Evolutionary conservation across 371 early-diverging fungal genomes (phyloP).

Genomic region (Syncephalastrum sp.): DNA sequence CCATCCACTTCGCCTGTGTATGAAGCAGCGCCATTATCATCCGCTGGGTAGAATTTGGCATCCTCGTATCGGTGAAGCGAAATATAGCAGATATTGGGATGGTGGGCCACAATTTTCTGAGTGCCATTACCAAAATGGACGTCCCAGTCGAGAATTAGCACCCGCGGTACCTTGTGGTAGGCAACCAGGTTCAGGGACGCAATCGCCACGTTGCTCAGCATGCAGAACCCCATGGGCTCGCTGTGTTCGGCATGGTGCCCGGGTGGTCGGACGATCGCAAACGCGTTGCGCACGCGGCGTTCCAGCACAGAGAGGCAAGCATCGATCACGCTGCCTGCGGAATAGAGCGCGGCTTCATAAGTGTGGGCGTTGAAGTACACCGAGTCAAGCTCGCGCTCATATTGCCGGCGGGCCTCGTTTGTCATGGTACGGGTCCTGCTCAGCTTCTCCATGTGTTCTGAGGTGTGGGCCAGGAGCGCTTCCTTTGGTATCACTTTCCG

Average conservation of each 20-base stretch:
- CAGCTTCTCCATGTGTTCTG: slow-evolving; percentile 6
- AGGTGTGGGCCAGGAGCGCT: slow-evolving; percentile 21
- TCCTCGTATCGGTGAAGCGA: slow-evolving; percentile 86
- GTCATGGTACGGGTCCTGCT: slow-evolving; percentile 1
- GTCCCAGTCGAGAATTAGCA: slow-evolving; percentile 94
- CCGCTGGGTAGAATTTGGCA: slow-evolving; percentile 76
- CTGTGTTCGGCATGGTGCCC: slow-evolving; percentile 89
- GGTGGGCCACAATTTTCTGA: slow-evolving; percentile 75
- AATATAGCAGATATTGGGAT: slow-evolving; percentile 78
- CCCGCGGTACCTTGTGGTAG: slow-evolving; percentile 46
- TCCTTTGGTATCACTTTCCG: slow-evolving; percentile 56
- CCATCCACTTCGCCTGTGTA: slow-evolving; percentile 64
- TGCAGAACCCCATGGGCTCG: slow-evolving; percentile 80
- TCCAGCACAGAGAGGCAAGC: slow-evolving; percentile 66
- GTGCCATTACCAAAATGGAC: slow-evolving; percentile 96
- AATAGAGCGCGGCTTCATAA: slow-evolving; percentile 58
- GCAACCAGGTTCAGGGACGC: slow-evolving; percentile 48
- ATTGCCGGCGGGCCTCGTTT: slow-evolving; percentile 7
- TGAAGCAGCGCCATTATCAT: slow-evolving; percentile 50
- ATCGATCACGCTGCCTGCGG: slow-evolving; percentile 78
- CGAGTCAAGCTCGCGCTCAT: slow-evolving; percentile 52
- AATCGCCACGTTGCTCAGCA: slow-evolving; percentile 87
- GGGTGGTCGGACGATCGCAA: slow-evolving; percentile 87
- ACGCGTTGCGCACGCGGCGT: slow-evolving; percentile 68
- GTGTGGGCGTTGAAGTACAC: slow-evolving; percentile 72